Evolutionary conservation across 2,329 filamentous ascomycete species (phyloP), one percentile per base, ranked within the genome.

Genomic region (Seiridium cupressi): DNA sequence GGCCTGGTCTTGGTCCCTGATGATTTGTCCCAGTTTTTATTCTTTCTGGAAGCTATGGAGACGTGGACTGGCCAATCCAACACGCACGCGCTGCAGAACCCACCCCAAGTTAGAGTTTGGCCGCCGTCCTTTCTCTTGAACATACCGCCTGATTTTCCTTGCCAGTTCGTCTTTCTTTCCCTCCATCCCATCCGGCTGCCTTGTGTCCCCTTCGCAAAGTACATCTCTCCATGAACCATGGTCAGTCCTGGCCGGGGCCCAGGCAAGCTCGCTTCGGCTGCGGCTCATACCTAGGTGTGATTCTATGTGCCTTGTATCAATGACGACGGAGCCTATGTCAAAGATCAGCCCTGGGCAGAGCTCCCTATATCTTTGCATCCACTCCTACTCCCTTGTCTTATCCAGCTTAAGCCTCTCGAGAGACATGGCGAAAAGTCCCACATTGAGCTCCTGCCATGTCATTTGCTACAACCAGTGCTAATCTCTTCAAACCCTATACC

Each of bases 11-110:
- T 26, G 18, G 18, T 26, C 18, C 31, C 13, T 31, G 34, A 7
- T 36, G 32, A 13, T 31, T 53, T 6, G 34, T 53, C 49, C 49
- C 26, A 31, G n/a, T 53, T 9, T 36, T 32, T 53, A 7, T 42
- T 13, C 38, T 42, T 42, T 55, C 51, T 55, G 51, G 51, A 18
- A 55, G 51, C 36, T 55, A 7, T 55, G 34, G 51, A 55, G n/a
- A 44, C 46, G 18, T 44, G n/a, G 46, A 7, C 46, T 7, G 9
- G 8, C 46, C 46, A 48, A 48, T n/a, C 13, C 18, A 48, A 10
- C 46, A 48, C 49, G 5, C 34, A 53, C 49, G 31, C 49, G 32
- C 49, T 53, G 7, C 49, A 53, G 31, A 48, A 48, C 38, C 18
- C 38, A 42, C 38, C 38, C 7, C 7, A 42, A 13, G 38, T 7